Conservation (phyloP, 1,139 yeast species). For the Yamadazyma epiphylla region DNA sequence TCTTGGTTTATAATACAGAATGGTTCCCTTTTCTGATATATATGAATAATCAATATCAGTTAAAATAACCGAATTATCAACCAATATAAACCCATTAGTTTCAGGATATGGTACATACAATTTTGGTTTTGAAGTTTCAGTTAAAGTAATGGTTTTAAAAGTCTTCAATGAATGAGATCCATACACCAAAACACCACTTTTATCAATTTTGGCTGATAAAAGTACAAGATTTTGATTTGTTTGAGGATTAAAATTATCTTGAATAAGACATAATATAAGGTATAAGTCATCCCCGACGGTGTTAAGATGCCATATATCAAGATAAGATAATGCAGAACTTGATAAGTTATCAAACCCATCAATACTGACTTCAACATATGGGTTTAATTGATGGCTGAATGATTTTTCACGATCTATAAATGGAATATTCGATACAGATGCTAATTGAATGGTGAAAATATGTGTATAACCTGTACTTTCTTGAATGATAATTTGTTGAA, state of each 20-base stretch:
- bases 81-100: conserved; percentile 59
- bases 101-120: conserved; percentile 60
- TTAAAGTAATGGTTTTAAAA: conserved; percentile 30
- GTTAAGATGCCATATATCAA: conserved; percentile 50
- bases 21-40: conserved; percentile 20
- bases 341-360: conserved; percentile 41
- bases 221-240: conserved; percentile 33
- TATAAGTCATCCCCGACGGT: conserved; percentile 27
- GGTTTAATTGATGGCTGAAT: conserved; percentile 24
- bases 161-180: conserved; percentile 53
- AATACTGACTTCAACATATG: conserved; percentile 29
- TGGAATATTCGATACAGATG: conserved; percentile 29
- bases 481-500: conserved; percentile 39
- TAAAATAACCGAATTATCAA: conserved; percentile 60
- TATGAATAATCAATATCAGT: conserved; percentile 54
- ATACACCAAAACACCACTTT: conserved; percentile 50
- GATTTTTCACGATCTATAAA: conserved; percentile 24
- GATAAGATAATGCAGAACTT: conserved; percentile 31
- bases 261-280: conserved; percentile 42
- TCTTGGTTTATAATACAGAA: conserved; percentile 48
- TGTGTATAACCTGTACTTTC: conserved; percentile 44
- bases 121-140: conserved; percentile 35
- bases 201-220: conserved; percentile 53
- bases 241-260: conserved; percentile 17
- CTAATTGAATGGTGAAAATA: conserved; percentile 27